phyloP scores from a whole-genome alignment of 352 stramenopile species.

The Phytophthora europaea region DNA sequence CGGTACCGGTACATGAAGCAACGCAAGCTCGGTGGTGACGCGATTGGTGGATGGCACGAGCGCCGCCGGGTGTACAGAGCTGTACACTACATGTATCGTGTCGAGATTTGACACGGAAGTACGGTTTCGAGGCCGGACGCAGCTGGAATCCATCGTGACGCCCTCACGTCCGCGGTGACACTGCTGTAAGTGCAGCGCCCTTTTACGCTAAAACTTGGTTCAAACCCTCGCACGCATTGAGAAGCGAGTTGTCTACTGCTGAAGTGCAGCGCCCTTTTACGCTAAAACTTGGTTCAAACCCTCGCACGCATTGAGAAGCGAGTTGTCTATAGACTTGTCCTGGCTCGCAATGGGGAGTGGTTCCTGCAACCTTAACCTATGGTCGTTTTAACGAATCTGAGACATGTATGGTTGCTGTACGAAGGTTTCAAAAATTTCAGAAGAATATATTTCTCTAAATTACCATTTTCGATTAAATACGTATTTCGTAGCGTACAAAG shows the following conservation, averaged over 20 bases:
- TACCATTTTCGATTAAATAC: no score
- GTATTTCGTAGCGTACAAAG: no score
- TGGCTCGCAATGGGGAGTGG: not conserved
- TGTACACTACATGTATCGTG: not conserved
- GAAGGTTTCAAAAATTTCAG: no score
- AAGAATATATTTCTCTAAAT: no score
- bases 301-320: no score
- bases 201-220: not conserved
- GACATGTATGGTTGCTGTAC: no score
- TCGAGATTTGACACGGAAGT: slow-evolving; percentile 21
- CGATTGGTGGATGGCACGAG: slow-evolving; percentile 33
- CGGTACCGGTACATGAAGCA: not conserved
- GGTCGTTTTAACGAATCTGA: no score
- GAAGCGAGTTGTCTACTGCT: no score
- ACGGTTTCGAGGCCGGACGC: slow-evolving; percentile 12
- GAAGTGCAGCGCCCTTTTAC: no score
- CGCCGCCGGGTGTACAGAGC: not conserved
- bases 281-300: not conserved
- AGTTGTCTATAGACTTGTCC: no score
- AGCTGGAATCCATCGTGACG: slow-evolving; percentile 6
- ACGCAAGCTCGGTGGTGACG: slow-evolving; percentile 9
- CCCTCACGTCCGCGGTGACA: not conserved
- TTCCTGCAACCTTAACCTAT: no score
- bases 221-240: not conserved
- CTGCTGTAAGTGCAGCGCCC: not conserved